A percentile compares a stretch with the other conserved stretches of the same genome.
phyloP scores from a whole-genome alignment of 2,329 filamentous ascomycete genomes.

The Fusarium palustre region DNA sequence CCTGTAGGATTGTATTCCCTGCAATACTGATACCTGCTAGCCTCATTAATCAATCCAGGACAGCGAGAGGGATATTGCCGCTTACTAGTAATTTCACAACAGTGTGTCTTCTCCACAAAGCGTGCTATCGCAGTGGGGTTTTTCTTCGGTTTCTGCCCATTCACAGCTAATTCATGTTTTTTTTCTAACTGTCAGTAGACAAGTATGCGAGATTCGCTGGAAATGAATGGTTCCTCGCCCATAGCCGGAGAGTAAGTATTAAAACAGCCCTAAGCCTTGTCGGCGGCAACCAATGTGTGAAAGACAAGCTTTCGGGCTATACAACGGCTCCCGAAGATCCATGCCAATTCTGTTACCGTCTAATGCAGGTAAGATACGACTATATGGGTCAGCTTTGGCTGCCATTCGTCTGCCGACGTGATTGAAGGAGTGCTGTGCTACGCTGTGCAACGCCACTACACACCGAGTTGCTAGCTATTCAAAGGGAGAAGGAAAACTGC shows the following conservation, averaged over 20 bases:
- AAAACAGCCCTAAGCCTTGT: neutral
- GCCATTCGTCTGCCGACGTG: neutral
- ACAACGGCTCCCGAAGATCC: neutral
- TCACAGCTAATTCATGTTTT: neutral
- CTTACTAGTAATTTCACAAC: neutral
- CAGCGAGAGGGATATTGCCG: neutral
- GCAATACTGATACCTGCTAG: neutral
- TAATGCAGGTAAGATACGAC: neutral
- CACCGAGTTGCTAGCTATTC: neutral
- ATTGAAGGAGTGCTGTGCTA: neutral
- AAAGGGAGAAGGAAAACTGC: too few species aligned
- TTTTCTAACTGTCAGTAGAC: neutral
- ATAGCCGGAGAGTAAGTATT: neutral
- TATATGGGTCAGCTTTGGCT: neutral
- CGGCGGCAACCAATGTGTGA: neutral
- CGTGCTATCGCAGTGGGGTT: neutral
- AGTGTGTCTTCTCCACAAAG: neutral
- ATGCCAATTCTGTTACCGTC: neutral
- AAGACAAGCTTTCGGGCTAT: neutral
- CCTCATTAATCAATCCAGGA: neutral
- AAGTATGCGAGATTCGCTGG: neutral
- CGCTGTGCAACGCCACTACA: neutral
- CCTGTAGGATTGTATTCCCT: neutral
- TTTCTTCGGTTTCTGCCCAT: neutral
- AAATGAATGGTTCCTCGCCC: neutral